Percentiles rank a stretch among this genome's conserved stretches.
phyloP scores from a whole-genome alignment of 164 flowering plant genomes.

The Brasenia schreberi region DNA sequence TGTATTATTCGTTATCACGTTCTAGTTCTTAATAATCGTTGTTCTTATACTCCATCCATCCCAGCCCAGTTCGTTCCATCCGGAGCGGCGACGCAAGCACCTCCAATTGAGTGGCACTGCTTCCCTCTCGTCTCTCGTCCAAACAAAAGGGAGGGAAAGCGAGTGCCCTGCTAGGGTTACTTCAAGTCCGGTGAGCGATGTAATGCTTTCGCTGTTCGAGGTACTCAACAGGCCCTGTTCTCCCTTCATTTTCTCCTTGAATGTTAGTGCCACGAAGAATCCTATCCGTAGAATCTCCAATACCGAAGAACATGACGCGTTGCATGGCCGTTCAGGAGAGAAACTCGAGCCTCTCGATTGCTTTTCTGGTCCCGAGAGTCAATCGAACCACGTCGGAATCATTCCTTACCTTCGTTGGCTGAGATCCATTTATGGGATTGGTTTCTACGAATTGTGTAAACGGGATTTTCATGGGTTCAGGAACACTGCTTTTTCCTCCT shows the following conservation, averaged over 20 bases:
- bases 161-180: background rate
- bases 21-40: no score
- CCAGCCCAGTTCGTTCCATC: no score
- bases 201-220: conserved; percentile 1
- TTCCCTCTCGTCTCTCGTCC: no score
- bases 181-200: background rate
- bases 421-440: conserved; percentile 24
- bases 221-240: background rate
- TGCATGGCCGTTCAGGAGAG: background rate
- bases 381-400: conserved; percentile 15
- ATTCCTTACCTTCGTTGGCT: conserved; percentile 18
- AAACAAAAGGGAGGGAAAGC: no score
- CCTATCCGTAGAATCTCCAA: conserved; percentile 2
- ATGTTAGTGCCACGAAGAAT: background rate
- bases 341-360: conserved; percentile 2
- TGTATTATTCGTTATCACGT: no score
- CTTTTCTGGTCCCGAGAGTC: conserved; percentile 7
- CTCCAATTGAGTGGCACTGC: no score
- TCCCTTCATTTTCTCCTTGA: background rate
- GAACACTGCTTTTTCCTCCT: conserved; percentile 18
- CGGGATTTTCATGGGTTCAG: conserved; percentile 11
- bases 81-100: no score
- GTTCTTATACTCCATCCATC: no score
- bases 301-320: background rate
- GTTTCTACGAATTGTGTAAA: conserved; percentile 25